These are phyloP conservation scores for Annulohypoxylon stygium DNA, from an alignment of 495 filamentous ascomycete species.

Conservation along the genomic window DNA sequence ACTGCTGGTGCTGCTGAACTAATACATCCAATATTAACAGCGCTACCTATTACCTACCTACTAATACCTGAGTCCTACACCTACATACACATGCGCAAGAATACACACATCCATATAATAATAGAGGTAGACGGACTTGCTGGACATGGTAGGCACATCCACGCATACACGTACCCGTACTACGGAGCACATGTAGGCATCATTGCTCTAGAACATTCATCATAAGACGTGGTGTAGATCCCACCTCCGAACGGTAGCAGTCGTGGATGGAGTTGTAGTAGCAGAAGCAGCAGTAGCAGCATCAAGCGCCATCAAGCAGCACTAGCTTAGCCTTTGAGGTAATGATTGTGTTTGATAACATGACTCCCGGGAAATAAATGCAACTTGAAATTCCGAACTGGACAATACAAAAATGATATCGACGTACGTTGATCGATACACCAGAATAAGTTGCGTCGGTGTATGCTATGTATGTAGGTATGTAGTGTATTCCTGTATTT, in stretches of 20 bases:
- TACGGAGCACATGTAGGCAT: conserved; percentile 44
- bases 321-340: conserved; percentile 32
- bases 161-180: conserved; percentile 43
- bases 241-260: conserved; percentile 14
- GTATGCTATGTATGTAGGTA: no score
- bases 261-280: neutral
- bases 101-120: neutral
- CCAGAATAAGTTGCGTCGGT: conserved; percentile 12
- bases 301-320: conserved; percentile 28
- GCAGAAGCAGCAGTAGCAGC: neutral
- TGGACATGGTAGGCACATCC: conserved; percentile 7
- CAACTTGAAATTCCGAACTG: conserved; percentile 1
- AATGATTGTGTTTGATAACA: conserved; percentile 17
- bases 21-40: neutral
- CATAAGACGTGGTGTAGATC: conserved; percentile 37
- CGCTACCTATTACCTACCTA: no score
- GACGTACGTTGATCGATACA: conserved; percentile 29
- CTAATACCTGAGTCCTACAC: conserved; percentile 14
- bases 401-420: conserved; percentile 23
- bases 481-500: conserved; percentile 9
- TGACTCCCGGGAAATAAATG: conserved; percentile 23
- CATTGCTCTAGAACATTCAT: conserved; percentile 48
- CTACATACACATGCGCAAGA: conserved; percentile 5
- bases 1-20: conserved; percentile 4
- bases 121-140: neutral